Evolutionary conservation across 148 eudicot genomes (phyloP).

Genomic region (Vaccinium vitisidaea): DNA sequence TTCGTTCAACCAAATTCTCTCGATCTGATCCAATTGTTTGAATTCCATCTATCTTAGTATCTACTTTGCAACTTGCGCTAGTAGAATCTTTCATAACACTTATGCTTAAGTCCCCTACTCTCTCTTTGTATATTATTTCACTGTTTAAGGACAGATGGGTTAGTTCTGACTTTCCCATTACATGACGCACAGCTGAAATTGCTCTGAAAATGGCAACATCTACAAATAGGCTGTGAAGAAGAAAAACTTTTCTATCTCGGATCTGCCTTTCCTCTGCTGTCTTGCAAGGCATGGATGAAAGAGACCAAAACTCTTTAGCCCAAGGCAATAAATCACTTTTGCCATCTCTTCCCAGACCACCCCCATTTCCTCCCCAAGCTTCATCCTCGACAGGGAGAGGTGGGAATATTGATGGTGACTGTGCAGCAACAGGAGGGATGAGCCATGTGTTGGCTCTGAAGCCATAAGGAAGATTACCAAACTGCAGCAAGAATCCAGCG

Average conservation of each 20-base stretch:
- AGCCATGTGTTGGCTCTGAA: conserved; percentile 99
- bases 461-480: conserved; percentile 97
- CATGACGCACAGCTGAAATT: conserved; percentile 57
- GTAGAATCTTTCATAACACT: conserved; percentile 72
- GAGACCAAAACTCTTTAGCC: conserved; percentile 74
- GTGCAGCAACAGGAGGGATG: conserved; percentile 84
- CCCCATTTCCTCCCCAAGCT: conserved; percentile 97
- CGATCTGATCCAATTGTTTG: conserved; percentile 70
- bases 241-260: conserved; percentile 94
- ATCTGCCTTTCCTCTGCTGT: conserved; percentile 93
- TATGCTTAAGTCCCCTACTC: conserved; percentile 74
- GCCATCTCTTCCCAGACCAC: conserved; percentile 93
- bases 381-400: conserved; percentile 90
- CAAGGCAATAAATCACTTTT: conserved; percentile 77
- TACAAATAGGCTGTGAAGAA: conserved; percentile 89
- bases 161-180: conserved; percentile 45
- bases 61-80: conserved; percentile 81
- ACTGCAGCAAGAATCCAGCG: conserved; percentile 46
- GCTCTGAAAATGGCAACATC: conserved; percentile 95
- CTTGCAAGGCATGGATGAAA: conserved; percentile 96
- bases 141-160: conserved; percentile 27
- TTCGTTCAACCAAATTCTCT: conserved; percentile 62
- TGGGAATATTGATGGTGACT: conserved; percentile 62
- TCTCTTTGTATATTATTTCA: conserved; percentile 52
- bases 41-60: conserved; percentile 91